Conservation (phyloP, 208 protist genomes). For the Phytomonas francai region DNA sequence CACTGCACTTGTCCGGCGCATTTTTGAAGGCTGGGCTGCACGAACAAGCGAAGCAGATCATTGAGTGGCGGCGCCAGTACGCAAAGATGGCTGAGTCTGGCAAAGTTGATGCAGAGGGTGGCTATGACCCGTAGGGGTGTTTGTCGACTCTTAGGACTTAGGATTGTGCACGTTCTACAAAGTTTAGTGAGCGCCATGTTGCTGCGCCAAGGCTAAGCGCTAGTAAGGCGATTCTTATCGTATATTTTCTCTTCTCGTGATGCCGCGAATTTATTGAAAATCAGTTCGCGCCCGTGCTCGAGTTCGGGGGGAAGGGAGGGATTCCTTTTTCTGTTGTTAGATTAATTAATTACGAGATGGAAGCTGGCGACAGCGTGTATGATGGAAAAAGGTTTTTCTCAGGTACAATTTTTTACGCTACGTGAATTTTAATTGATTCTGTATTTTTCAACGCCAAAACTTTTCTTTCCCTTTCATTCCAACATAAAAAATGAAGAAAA, state of each 20-base stretch:
- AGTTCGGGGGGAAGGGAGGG: neutral
- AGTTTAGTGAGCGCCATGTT: neutral
- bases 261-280: neutral
- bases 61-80: constrained; percentile 82
- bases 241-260: neutral
- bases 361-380: neutral
- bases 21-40: constrained; percentile 84
- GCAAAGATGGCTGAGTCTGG: constrained; percentile 27
- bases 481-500: neutral
- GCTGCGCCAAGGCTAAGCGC: neutral
- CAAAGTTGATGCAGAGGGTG: constrained; percentile 8
- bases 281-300: neutral
- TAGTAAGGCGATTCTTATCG: neutral
- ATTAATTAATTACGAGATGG: neutral
- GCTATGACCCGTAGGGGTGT: neutral
- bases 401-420: neutral
- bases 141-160: neutral
- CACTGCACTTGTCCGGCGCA: constrained; percentile 59
- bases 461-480: neutral
- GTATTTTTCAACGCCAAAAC: neutral
- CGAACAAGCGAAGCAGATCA: constrained; percentile 80
- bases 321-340: neutral
- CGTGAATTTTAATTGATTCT: neutral
- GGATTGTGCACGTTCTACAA: neutral
- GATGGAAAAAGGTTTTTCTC: neutral